phyloP scores from a whole-genome alignment of 2,329 filamentous ascomycete genomes.

The Diaporthe sp. region DNA sequence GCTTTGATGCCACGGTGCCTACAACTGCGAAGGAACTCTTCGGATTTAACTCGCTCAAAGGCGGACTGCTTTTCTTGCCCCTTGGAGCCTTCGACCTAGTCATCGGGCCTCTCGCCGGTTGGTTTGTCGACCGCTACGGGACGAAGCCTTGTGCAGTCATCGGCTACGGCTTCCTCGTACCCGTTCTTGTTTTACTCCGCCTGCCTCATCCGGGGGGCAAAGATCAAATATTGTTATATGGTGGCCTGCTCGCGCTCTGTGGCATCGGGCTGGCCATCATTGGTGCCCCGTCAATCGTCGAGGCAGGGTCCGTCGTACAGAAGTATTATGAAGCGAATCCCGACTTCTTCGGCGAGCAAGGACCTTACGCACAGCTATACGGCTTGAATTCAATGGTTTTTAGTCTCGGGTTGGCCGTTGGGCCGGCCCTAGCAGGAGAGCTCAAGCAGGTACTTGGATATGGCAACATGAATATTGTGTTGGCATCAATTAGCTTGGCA shows the following conservation, averaged over 20 bases:
- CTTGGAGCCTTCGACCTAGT: conserved; percentile 54
- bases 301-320: conserved; percentile 68
- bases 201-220: conserved; percentile 34
- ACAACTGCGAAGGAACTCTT: conserved; percentile 55
- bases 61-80: conserved; percentile 55
- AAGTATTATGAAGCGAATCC: conserved; percentile 69
- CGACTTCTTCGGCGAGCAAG: conserved; percentile 67
- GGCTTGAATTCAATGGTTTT: conserved; percentile 76
- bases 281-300: conserved; percentile 68
- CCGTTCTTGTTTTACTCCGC: conserved; percentile 36
- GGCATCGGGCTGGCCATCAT: conserved; percentile 68
- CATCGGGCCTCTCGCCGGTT: conserved; percentile 52
- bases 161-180: conserved; percentile 45
- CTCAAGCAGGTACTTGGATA: conserved; percentile 67
- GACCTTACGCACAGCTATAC: conserved; percentile 76
- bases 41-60: conserved; percentile 52
- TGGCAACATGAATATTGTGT: conserved; percentile 69
- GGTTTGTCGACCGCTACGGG: conserved; percentile 54
- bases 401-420: conserved; percentile 70
- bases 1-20: conserved; percentile 57
- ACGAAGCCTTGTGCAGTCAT: conserved; percentile 50
- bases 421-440: conserved; percentile 68
- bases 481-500: conserved; percentile 60
- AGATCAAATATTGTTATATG: conserved; percentile 34
- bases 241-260: conserved; percentile 42